Evolutionary conservation across 1,284 basidiomycete genomes (phyloP), one percentile per base, ranked within the genome.

Genomic region (Pseudozyma thailandica): DNA sequence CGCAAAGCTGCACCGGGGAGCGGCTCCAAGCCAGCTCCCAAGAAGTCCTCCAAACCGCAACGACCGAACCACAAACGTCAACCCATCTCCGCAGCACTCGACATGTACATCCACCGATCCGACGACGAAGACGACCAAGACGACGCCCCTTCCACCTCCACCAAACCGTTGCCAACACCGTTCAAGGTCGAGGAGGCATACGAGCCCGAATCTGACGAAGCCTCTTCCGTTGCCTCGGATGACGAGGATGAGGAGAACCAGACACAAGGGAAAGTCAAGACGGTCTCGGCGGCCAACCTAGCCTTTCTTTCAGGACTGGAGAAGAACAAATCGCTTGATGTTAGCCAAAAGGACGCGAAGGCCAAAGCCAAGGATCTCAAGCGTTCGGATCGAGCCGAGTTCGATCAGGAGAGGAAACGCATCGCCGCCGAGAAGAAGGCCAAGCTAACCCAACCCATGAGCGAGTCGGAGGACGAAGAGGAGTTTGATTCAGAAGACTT

Each of bases 371-470:
- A 65, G 25, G 46, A 57, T 28, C 46, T 65, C 12, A 71, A 71
- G 21, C 27, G 68, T 0, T 43, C 31, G 9, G 62, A 72, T 33
- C 28, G 63, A 8, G 38, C 20, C 2, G 54, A 62, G 43, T 58
- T 72, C n/a, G 69, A 66, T 18, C 48, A 72, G 9, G 23, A 28
- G 16, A 33, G 57, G 12, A 72, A 48, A 39, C 41, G 53, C 13
- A 30, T 56, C 16, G 47, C 28, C 21, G 61, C 61, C 8, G 57
- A 71, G 37, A 54, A 50, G 38, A 61, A 58, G 90, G 26, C 90
- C 89, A 39, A 89, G 90, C 64, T 88, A 90, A 35, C 92, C 93
- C 79, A 92, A 85, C 94, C 35, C 35, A 4, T 50, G 27, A 7
- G 55, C 6, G 45, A 90, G 89, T 39, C 49, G 15, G 31, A 88